Conservation (phyloP, 257 asterid species). For the Solanum etuberosum region DNA sequence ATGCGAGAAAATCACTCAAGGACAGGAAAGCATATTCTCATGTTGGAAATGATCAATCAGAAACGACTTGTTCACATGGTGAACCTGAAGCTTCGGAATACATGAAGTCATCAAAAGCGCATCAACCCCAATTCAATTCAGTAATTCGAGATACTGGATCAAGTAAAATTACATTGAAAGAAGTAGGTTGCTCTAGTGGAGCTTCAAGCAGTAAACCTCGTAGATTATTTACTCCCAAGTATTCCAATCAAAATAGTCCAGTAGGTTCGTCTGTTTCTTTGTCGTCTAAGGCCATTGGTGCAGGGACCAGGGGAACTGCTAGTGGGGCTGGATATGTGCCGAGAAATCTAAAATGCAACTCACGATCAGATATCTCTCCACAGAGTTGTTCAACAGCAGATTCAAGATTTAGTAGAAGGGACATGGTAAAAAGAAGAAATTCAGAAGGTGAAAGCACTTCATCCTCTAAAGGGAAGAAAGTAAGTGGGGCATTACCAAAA, state of each 20-base stretch:
- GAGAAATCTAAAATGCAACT: conserved; percentile 35
- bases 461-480: conserved; percentile 29
- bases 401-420: conserved; percentile 16
- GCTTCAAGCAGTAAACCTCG: conserved; percentile 15
- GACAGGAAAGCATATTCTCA: conserved; percentile 21
- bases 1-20: conserved; percentile 12
- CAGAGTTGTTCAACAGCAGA: conserved; percentile 11
- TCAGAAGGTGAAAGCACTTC: conserved; percentile 47
- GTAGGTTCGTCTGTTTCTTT: conserved; percentile 5
- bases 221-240: not conserved
- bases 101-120: conserved; percentile 1
- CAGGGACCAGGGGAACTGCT: conserved; percentile 11
- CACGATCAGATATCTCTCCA: conserved; percentile 31
- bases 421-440: conserved; percentile 25
- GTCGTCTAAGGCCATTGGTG: conserved; percentile 10
- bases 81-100: conserved; percentile 13
- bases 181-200: conserved; percentile 24
- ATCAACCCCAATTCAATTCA: not conserved
- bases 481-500: not conserved
- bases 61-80: conserved; percentile 16
- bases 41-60: conserved; percentile 18
- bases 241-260: not conserved
- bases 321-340: conserved; percentile 20
- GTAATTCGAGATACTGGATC: conserved; percentile 5
- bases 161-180: conserved; percentile 11